These are phyloP conservation scores for Stylosanthes scabra DNA, from an alignment of 331 rosid genomes.

Conservation along the genomic window DNA sequence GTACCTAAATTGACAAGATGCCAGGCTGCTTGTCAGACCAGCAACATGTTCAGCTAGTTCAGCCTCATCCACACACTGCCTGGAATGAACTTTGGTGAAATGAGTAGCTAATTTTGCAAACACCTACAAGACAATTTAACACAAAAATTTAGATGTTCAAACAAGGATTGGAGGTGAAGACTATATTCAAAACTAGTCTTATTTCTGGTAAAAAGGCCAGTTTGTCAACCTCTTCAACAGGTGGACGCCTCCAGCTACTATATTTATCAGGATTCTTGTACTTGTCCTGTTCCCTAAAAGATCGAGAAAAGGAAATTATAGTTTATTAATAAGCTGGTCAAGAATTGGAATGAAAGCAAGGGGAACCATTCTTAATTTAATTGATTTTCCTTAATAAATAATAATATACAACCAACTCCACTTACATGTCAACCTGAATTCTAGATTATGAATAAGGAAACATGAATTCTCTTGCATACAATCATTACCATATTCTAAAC, in stretches of 20 bases:
- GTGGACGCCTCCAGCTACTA: slow-evolving; percentile 80
- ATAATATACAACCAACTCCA: too few relatives aligned
- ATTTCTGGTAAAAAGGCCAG: slow-evolving; percentile 33
- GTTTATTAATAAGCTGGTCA: slow-evolving; percentile 25
- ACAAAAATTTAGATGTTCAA: slow-evolving; percentile 15
- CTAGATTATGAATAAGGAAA: neutral
- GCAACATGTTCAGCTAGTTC: slow-evolving; percentile 94
- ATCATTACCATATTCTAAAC: neutral
- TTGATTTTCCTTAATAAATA: neutral
- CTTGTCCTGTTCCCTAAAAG: slow-evolving; percentile 74
- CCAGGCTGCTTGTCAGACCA: slow-evolving; percentile 87
- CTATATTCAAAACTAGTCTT: slow-evolving; percentile 17
- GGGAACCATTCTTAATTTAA: neutral
- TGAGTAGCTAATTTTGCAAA: slow-evolving; percentile 77
- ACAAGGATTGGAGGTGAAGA: neutral
- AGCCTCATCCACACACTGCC: slow-evolving; percentile 92
- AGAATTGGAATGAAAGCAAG: neutral
- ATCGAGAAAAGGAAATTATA: slow-evolving; percentile 3
- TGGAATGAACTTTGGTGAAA: slow-evolving; percentile 76
- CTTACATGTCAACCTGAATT: neutral
- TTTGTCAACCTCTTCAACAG: slow-evolving; percentile 85
- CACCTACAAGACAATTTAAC: slow-evolving; percentile 52
- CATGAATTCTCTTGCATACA: neutral
- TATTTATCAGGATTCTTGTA: slow-evolving; percentile 75
- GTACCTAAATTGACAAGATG: slow-evolving; percentile 94